Evolutionary conservation across 2,329 filamentous ascomycete genomes (phyloP).

Genomic region (Epichloe baconii): DNA sequence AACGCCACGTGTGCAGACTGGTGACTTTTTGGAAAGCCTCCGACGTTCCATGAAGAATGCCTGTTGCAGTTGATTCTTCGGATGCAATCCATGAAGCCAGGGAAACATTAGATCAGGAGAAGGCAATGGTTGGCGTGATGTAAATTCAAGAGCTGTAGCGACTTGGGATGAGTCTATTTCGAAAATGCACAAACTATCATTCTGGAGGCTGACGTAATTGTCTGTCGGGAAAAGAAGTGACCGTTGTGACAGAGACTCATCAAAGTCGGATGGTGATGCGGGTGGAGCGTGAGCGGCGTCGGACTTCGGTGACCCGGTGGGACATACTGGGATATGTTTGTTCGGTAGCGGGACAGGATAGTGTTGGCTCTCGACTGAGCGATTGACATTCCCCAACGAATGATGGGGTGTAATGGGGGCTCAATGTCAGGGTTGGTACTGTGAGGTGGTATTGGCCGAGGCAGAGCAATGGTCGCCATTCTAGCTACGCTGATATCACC

Average conservation of each 20-base stretch:
- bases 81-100: constrained; percentile 89
- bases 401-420: constrained; percentile 26
- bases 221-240: constrained; percentile 68
- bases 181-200: constrained; percentile 51
- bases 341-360: constrained; percentile 52
- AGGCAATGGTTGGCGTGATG: constrained; percentile 68
- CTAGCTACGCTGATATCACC: not conserved
- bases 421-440: constrained; percentile 29
- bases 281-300: constrained; percentile 48
- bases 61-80: constrained; percentile 76
- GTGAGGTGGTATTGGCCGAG: constrained; percentile 33
- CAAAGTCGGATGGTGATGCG: constrained; percentile 48
- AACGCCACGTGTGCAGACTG: constrained; percentile 62
- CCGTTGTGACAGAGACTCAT: constrained; percentile 36
- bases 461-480: constrained; percentile 44
- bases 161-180: constrained; percentile 57
- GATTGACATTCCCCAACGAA: constrained; percentile 21
- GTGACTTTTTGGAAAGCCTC: constrained; percentile 55
- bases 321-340: constrained; percentile 81
- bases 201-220: constrained; percentile 37
- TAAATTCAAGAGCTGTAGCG: constrained; percentile 60
- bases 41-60: constrained; percentile 76
- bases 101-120: constrained; percentile 82
- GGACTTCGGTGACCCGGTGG: constrained; percentile 54
- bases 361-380: constrained; percentile 11